These are phyloP conservation scores for Puccinia triticina DNA, from an alignment of 1,284 basidiomycete species.

Conservation along the genomic window DNA sequence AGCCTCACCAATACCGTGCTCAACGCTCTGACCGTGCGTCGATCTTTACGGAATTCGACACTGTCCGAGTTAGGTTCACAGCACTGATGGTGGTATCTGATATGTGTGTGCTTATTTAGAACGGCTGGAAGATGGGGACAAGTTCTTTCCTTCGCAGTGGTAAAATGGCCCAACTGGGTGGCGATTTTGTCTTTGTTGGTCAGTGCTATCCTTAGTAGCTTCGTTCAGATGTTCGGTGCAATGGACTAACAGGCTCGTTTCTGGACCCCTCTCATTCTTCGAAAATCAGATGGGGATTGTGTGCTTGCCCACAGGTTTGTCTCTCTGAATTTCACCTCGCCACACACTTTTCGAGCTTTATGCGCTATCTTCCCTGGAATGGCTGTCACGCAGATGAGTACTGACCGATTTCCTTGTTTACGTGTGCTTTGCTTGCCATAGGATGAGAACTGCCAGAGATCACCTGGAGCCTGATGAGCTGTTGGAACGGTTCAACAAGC, in stretches of 20 bases:
- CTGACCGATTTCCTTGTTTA: neutral
- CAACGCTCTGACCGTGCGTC: neutral
- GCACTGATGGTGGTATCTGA: neutral
- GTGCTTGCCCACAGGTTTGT: slow-evolving; percentile 33
- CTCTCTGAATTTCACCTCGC: neutral
- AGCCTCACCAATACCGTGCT: neutral
- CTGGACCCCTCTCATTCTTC: neutral
- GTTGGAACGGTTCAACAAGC: slow-evolving; percentile 1
- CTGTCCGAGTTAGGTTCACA: neutral
- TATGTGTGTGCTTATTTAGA: slow-evolving; percentile 15
- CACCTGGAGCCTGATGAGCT: slow-evolving; percentile 43
- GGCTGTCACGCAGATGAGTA: neutral
- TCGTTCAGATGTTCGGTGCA: neutral
- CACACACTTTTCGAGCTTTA: neutral
- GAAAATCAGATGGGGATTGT: slow-evolving; percentile 35
- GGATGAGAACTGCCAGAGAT: slow-evolving; percentile 39
- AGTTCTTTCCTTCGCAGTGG: slow-evolving; percentile 20
- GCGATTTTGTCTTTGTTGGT: slow-evolving; percentile 45
- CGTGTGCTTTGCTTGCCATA: neutral
- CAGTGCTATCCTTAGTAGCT: neutral
- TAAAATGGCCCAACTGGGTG: slow-evolving; percentile 42
- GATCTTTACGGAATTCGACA: neutral
- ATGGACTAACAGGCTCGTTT: neutral
- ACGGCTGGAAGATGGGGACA: slow-evolving; percentile 33
- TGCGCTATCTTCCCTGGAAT: too few relatives aligned